phyloP scores from a whole-genome alignment of 352 stramenopile genomes.

The Phytophthora multivora region DNA sequence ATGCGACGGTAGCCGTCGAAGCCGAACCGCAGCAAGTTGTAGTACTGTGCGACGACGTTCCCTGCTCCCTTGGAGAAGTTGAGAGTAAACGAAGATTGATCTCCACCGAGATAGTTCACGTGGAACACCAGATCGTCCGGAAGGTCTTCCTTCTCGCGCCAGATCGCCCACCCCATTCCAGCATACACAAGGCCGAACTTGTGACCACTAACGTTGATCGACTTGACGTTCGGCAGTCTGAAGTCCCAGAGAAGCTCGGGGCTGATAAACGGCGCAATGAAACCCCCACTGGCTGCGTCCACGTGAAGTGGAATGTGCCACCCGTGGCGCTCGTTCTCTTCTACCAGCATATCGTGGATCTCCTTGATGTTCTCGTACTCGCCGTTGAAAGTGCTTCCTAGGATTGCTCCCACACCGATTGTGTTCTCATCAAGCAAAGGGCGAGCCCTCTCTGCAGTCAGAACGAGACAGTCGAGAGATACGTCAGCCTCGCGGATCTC shows the following conservation, averaged over 20 bases:
- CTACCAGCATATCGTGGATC: conserved; percentile 84
- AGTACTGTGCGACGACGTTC: conserved; percentile 29
- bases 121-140: conserved; percentile 80
- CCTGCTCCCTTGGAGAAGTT: conserved; percentile 92
- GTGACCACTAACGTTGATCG: conserved; percentile 91
- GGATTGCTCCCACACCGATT: conserved; percentile 86
- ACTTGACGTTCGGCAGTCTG: conserved; percentile 85
- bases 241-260: conserved; percentile 89
- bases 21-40: conserved; percentile 25
- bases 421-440: conserved; percentile 91
- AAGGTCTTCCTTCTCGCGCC: conserved; percentile 69
- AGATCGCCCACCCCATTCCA: conserved; percentile 91
- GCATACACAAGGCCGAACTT: conserved; percentile 93
- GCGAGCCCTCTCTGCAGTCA: conserved; percentile 75
- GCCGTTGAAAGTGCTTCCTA: conserved; percentile 91
- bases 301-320: conserved; percentile 3
- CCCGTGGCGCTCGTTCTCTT: conserved; percentile 26
- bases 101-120: conserved; percentile 56
- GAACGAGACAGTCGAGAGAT: conserved; percentile 50
- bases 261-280: conserved; percentile 90
- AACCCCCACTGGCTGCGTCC: conserved; percentile 33
- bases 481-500: conserved; percentile 26
- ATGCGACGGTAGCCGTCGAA: conserved; percentile 64
- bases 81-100: conserved; percentile 90
- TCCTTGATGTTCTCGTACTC: conserved; percentile 90